Evolutionary conservation across 306 rosid species (phyloP), one percentile per base, ranked within the genome.

Genomic region (Trichosanthes truncata): DNA sequence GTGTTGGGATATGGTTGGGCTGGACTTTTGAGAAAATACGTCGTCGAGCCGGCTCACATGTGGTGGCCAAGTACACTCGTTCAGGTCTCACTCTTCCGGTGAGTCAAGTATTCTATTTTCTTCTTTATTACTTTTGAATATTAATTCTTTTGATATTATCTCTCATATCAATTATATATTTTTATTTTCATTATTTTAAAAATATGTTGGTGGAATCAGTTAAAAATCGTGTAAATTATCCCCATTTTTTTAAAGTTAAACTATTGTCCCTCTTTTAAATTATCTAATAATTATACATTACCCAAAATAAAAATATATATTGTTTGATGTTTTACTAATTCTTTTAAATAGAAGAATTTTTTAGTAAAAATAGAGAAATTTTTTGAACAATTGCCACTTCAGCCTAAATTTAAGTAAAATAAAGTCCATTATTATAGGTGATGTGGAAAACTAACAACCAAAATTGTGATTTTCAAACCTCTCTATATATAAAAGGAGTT

Each of bases 61-160:
- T 93, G 98, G 98, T 93, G 98, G 98, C 98, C 97, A 3, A 57
- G 66, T 18, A 91, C 93, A 23, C 97, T 93, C 5, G 98, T 91
- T 21, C 98, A 91, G 59, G 97, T 93, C 51, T 91, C 98, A 0
- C 91, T 93, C 33, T 93, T 93, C 85, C 81, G 96, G 98, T 93
- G 79, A 4, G 79, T 48, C 26, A 20, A 20, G 3, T 74, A 6
- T 25, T 43, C 3, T 0, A 1, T 71, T 13, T 43, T 43, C 53
- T 69, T 9, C 4, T n/a, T n/a, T 12, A 7, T 67, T 67, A 55
- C 26, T 18, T 18, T 67, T 67, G n/a, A 26, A 66, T 40, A 33
- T 13, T 1, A 35, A 17, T 38, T 40, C 4, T 40, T 11, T 20
- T 68, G n/a, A 67, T 9, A 21, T 10, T 3, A 57, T 57, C 10